phyloP scores from a whole-genome alignment of 83 land plant species.

The Picea mariana region DNA sequence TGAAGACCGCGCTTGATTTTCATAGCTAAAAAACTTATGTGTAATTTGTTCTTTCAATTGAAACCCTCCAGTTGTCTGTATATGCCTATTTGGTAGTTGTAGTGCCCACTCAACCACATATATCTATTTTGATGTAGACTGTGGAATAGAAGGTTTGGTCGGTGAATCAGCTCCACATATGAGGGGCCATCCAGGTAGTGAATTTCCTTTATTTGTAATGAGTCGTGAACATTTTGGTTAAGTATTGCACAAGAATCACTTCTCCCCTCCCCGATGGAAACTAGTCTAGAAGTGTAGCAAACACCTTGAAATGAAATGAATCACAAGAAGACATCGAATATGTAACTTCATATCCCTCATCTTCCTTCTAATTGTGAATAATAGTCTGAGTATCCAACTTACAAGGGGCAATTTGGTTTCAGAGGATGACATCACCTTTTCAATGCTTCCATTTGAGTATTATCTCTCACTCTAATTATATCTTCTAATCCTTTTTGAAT shows the following conservation, averaged over 20 bases:
- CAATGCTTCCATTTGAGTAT: not conserved
- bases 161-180: slow-evolving; percentile 37
- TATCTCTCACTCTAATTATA: not conserved
- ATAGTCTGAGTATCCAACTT: not conserved
- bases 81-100: slow-evolving; percentile 51
- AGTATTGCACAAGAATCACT: not conserved
- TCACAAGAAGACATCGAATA: slow-evolving; percentile 3
- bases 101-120: slow-evolving; percentile 83
- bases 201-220: not conserved
- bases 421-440: not conserved
- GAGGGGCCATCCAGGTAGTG: slow-evolving; percentile 69
- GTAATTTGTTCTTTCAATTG: not conserved
- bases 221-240: not conserved
- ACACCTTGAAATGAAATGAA: too few relatives aligned
- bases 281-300: too few relatives aligned
- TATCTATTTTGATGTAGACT: slow-evolving; percentile 21
- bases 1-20: not conserved
- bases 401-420: not conserved
- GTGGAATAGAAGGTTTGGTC: slow-evolving; percentile 8
- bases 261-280: not conserved
- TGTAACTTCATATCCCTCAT: not conserved
- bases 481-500: not conserved
- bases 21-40: too few relatives aligned
- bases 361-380: not conserved
- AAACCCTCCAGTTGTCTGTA: slow-evolving; percentile 45